Base-by-base conservation (phyloP, 805 yeast genomes). In the Pichia occidentalis region DNA sequence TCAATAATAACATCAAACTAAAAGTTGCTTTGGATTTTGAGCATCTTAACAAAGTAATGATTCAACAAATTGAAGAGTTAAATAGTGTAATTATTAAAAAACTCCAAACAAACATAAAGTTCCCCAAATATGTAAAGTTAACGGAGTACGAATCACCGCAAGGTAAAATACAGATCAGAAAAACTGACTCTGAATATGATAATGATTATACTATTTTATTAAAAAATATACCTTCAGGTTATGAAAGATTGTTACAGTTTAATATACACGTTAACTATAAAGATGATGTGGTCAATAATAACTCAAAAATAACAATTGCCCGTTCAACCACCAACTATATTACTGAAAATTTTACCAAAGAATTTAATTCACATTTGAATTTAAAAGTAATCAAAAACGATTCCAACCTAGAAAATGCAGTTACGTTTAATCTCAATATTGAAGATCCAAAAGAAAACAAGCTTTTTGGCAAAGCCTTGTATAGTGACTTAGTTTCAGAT, bases 1-100 rank as follows among this genome's bases (percentile, higher is more conserved):
- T 26, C n/a, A 39, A 39, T 13, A 32, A 36, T 6, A 36, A 38
- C 25, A 35, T 50, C 18, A 39, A 44, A 12, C 49, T 56, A 10
- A 29, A 33, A 7, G 24, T 54, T 24, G 52, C 43, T 1, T 16
- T 49, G n/a, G 58, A 56, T 36, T 49, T 53, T 33, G 50, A 49
- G 7, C 38, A 40, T 13, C 31, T 56, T 8, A 30, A 41, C 8
- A 29, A 29, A 0, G 17, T 26, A 7, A 8, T 57, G 8, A 20
- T 16, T 6, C 24, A 18, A 1, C 29, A 51, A n/a, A 20, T 58
- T 1, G 19, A 34, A 1, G 25, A 42, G 5, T 44, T 53, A 17
- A 53, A 52, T 29, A 31, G 44, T 7, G 49, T 54, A 1, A 40
- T 44, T 0, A 44, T 57, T 3, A 40, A 32, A 7, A 34, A 39